These are phyloP conservation scores for Ustilago hordei DNA, from an alignment of 1,284 basidiomycete genomes.

Conservation along the genomic window DNA sequence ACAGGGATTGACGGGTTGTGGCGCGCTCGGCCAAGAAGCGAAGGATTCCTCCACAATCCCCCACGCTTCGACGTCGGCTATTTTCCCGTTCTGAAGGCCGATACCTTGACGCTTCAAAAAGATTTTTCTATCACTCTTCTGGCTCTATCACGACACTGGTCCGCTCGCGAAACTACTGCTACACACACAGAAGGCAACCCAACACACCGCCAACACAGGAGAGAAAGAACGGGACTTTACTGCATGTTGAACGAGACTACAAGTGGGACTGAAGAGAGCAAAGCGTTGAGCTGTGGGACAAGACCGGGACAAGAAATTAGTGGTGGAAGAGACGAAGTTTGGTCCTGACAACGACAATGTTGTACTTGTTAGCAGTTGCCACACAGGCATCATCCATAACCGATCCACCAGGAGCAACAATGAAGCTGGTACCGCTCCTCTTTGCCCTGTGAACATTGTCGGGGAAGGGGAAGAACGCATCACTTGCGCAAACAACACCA, in stretches of 20 bases:
- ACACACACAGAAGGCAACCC: background rate
- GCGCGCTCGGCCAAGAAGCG: background rate
- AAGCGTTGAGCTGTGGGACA: constrained; percentile 7
- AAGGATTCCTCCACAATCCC: background rate
- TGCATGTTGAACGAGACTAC: constrained; percentile 9
- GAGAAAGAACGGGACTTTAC: background rate
- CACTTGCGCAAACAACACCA: constrained; percentile 90
- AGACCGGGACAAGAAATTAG: constrained; percentile 30
- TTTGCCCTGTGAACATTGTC: constrained; percentile 95
- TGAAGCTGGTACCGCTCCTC: constrained; percentile 89
- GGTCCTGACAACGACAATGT: constrained; percentile 67
- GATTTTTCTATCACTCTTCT: background rate
- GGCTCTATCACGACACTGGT: background rate
- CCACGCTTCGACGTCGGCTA: background rate
- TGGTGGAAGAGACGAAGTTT: constrained; percentile 69
- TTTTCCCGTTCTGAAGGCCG: background rate
- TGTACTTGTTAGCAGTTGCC: constrained; percentile 64
- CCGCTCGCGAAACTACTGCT: background rate
- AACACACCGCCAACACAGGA: background rate
- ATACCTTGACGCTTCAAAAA: background rate
- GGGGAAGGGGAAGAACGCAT: constrained; percentile 99
- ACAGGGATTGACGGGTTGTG: background rate
- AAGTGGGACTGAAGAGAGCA: background rate
- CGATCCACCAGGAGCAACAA: constrained; percentile 93
- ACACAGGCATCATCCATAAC: constrained; percentile 84